These are phyloP conservation scores for Pyrus hybrid DNA, from an alignment of 331 rosid species.

Conservation along the genomic window DNA sequence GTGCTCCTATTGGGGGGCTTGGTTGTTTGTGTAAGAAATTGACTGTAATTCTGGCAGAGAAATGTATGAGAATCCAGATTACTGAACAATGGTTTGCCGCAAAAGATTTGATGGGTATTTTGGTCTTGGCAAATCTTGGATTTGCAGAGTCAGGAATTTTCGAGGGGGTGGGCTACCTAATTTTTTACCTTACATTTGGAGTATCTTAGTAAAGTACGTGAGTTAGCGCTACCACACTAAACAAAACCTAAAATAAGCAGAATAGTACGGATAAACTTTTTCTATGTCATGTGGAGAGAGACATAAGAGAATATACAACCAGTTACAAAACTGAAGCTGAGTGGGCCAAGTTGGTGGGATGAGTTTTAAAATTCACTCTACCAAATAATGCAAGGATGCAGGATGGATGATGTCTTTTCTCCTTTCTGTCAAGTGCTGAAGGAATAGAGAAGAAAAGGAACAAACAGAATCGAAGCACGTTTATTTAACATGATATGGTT, in stretches of 20 bases:
- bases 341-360: neutral
- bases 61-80: neutral
- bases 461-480: neutral
- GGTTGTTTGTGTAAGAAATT: conserved; percentile 11
- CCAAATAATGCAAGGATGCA: neutral
- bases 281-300: too few relatives aligned
- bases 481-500: neutral
- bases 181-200: too few relatives aligned
- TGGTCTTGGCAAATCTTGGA: neutral
- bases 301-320: too few relatives aligned
- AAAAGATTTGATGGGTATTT: neutral
- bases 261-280: too few relatives aligned
- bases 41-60: neutral
- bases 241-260: too few relatives aligned
- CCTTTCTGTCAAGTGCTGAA: neutral
- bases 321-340: neutral
- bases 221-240: too few relatives aligned
- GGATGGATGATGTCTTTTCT: neutral
- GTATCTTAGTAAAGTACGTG: too few relatives aligned
- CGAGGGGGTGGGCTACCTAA: too few relatives aligned
- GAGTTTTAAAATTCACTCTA: neutral
- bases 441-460: neutral
- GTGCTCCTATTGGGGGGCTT: conserved; percentile 14
- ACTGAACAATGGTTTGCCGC: neutral
- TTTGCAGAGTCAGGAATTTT: too few relatives aligned